Percentiles rank a stretch among this genome's conserved stretches.
Conservation (phyloP, 352 stramenopile species). For the Pythium folliculosum region DNA sequence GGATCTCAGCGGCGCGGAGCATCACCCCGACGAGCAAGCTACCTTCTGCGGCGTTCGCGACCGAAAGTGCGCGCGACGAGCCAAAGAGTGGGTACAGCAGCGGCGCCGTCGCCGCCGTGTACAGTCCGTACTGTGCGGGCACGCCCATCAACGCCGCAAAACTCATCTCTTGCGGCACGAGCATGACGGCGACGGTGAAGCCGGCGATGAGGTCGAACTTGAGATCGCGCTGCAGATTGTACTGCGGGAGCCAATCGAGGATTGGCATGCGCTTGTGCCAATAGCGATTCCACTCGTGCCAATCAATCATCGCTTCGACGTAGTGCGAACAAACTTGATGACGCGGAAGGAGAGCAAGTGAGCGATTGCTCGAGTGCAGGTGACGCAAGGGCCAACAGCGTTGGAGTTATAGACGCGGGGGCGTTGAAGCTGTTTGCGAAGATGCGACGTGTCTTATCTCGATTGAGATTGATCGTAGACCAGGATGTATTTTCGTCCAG, state of each 20-base stretch:
- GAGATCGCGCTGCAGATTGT: slow-evolving; percentile 59
- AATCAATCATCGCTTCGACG: slow-evolving; percentile 20
- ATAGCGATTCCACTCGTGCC: slow-evolving; percentile 23
- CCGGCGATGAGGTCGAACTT: slow-evolving; percentile 69
- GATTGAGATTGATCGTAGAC: background rate
- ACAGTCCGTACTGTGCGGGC: slow-evolving; percentile 67
- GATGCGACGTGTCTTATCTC: background rate
- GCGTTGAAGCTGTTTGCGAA: background rate
- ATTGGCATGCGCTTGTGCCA: slow-evolving; percentile 61
- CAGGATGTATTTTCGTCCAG: background rate
- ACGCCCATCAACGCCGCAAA: slow-evolving; percentile 90
- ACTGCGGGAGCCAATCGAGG: slow-evolving; percentile 69
- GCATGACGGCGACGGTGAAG: slow-evolving; percentile 87
- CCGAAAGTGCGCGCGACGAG: slow-evolving; percentile 57
- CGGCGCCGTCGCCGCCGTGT: slow-evolving; percentile 67
- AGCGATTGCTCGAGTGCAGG: background rate
- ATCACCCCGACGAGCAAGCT: slow-evolving; percentile 66
- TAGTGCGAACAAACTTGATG: background rate
- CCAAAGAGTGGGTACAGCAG: slow-evolving; percentile 78
- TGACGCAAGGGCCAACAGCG: background rate
- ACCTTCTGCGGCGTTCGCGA: slow-evolving; percentile 69
- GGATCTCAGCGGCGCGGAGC: slow-evolving; percentile 48
- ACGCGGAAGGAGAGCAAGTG: background rate
- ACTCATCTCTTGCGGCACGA: slow-evolving; percentile 91
- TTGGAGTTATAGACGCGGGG: background rate